Percentiles rank a stretch among this genome's conserved stretches.
phyloP scores from a whole-genome alignment of 768 basidiomycete genomes.

The Agrocybe chaxingu region DNA sequence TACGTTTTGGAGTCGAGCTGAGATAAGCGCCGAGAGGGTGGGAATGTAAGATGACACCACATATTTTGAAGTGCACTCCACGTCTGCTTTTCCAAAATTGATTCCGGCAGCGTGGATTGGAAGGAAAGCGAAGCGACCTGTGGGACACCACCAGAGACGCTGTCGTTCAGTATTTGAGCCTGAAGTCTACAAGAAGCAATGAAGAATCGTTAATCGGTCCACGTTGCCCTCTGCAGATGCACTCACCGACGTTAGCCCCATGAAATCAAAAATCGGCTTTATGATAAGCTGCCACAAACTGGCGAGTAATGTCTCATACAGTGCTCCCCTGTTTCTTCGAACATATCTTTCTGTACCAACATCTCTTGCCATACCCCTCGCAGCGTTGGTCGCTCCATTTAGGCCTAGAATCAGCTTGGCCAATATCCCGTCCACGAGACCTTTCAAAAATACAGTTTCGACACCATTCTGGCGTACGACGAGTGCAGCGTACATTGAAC shows the following conservation, averaged over 20 bases:
- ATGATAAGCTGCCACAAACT: conserved; percentile 4
- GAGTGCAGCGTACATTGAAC: conserved; percentile 10
- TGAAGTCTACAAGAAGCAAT: neutral
- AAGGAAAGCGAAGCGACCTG: conserved; percentile 10
- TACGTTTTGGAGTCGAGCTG: neutral
- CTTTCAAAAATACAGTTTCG: conserved; percentile 5
- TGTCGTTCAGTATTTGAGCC: neutral
- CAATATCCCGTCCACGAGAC: conserved; percentile 1
- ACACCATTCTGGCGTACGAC: conserved; percentile 4
- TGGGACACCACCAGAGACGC: conserved; percentile 17
- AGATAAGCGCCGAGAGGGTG: conserved; percentile 7
- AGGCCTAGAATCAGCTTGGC: conserved; percentile 1
- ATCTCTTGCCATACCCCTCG: neutral
- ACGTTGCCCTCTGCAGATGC: too few relatives aligned
- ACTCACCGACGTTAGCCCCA: conserved; percentile 4
- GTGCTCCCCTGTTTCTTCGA: too few relatives aligned
- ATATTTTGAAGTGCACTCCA: conserved; percentile 7
- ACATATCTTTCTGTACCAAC: neutral
- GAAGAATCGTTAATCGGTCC: neutral
- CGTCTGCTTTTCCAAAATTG: conserved; percentile 1
- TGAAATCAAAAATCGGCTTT: conserved; percentile 3
- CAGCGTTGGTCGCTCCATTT: conserved; percentile 5
- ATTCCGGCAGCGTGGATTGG: conserved; percentile 12
- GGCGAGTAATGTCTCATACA: neutral
- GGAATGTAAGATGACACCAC: conserved; percentile 13